Base-by-base conservation (phyloP, 495 filamentous ascomycete genomes). In the Hamigera avellanea region DNA sequence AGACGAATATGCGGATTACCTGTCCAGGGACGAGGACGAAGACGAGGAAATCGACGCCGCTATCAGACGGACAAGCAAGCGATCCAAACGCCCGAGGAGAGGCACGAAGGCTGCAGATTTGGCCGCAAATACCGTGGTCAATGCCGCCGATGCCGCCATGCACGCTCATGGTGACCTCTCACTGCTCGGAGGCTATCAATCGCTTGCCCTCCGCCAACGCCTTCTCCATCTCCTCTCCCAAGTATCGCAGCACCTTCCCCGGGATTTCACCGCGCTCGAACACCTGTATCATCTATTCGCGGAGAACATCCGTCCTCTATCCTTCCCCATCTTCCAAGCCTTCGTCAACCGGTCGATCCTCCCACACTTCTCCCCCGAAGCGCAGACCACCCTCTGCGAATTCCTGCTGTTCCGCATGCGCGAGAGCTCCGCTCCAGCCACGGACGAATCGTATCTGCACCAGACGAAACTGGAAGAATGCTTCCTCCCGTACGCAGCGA, bases 401-500 rank as follows among this genome's bases (percentile, higher is more conserved):
- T 64, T 68, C 18, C 50, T 93, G 3, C 62, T 87, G 8, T 67
- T 67, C 13, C 65, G 69, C 10, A 59, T 94, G 18, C 65, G 82
- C 34, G 74, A 80, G 7, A 48, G 64, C 6, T 57, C 64, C 2
- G 70, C 75, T 0, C 76, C 81, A 0, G 51, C 49, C 28, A 67
- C 72, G 17, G 46, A 48, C 0, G 46, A 66, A 0, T 49, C 61
- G 6, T 62, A 61, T 25, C 58, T 93, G 5, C 73, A 65, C 6
- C 62, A 70, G 28, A 48, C 58, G 2, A 73, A 81, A 21, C 56
- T 95, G 15, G 70, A 83, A 41, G 40, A 63, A 30, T 77, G 73
- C 48, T 93, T 76, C 49, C 64, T 93, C 1, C 86, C 85, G 0
- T 84, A 68, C 36, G 57, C 78, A 1, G 85, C 88, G 0, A 77